Evolutionary conservation across 208 protist genomes (phyloP).

Genomic region (Angomonas deanei): DNA sequence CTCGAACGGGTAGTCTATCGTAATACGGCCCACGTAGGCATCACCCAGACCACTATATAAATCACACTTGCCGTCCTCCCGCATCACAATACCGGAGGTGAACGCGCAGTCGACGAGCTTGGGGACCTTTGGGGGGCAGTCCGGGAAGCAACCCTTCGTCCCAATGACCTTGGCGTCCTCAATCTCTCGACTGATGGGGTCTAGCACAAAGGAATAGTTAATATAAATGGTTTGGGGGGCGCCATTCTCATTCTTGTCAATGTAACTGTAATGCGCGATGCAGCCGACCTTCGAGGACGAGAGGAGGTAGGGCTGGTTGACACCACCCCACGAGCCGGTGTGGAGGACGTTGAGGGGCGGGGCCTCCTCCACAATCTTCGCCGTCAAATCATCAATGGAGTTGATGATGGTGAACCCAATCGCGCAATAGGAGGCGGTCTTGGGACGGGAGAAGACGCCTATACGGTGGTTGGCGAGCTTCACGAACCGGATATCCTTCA

Average conservation of each 20-base stretch:
- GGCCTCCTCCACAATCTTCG: conserved; percentile 35
- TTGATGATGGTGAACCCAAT: conserved; percentile 60
- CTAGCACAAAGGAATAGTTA: conserved; percentile 60
- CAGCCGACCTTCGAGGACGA: conserved; percentile 50
- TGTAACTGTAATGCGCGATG: conserved; percentile 69
- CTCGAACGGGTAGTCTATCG: conserved; percentile 63
- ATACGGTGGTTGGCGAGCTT: conserved; percentile 34
- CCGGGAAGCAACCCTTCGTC: conserved; percentile 52
- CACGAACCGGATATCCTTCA: conserved; percentile 33
- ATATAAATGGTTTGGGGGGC: conserved; percentile 48
- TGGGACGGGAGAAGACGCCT: conserved; percentile 56
- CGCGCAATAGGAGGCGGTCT: conserved; percentile 38
- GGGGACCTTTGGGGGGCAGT: conserved; percentile 36
- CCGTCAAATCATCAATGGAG: conserved; percentile 35
- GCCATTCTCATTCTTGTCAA: conserved; percentile 38
- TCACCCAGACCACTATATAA: conserved; percentile 67
- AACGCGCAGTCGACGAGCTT: conserved; percentile 58
- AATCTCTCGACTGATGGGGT: conserved; percentile 32
- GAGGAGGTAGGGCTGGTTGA: conserved; percentile 63
- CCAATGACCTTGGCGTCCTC: conserved; percentile 44
- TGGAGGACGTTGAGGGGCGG: conserved; percentile 53
- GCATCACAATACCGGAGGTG: conserved; percentile 46
- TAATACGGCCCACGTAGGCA: conserved; percentile 20
- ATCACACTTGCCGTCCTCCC: conserved; percentile 55
- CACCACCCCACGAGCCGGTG: conserved; percentile 47